A percentile compares a stretch with the other conserved stretches of the same genome.
These are phyloP conservation scores for Aspergillus nidulans DNA, from an alignment of 495 filamentous ascomycete genomes.

Conservation along the genomic window DNA sequence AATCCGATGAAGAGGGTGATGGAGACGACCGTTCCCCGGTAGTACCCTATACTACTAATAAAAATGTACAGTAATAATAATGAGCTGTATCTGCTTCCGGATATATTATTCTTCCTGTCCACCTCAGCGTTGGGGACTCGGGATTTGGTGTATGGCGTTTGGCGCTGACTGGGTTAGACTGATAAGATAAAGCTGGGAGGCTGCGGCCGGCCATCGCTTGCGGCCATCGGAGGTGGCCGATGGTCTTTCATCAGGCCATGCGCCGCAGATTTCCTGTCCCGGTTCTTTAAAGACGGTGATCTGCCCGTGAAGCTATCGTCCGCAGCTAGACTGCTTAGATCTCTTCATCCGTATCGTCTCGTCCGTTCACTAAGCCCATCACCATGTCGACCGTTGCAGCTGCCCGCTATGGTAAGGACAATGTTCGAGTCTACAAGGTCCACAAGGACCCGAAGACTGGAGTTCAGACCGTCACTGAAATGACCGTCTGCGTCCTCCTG, in stretches of 20 bases:
- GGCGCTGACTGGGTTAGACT: background rate
- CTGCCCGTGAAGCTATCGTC: background rate
- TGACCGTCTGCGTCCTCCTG: slow-evolving; percentile 86
- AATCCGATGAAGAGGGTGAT: slow-evolving; percentile 50
- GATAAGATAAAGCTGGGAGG: slow-evolving; percentile 33
- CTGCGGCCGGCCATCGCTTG: slow-evolving; percentile 27
- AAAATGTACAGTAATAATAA: background rate
- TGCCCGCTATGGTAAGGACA: slow-evolving; percentile 93
- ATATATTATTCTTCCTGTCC: background rate
- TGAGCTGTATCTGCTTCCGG: background rate
- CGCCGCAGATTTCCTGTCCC: slow-evolving; percentile 5
- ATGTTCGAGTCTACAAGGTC: slow-evolving; percentile 96
- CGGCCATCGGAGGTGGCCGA: slow-evolving; percentile 48
- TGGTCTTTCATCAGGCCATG: slow-evolving; percentile 19
- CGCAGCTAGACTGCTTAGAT: background rate
- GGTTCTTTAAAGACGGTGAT: background rate
- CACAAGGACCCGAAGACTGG: slow-evolving; percentile 69
- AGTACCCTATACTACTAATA: background rate
- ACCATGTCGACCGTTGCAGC: slow-evolving; percentile 49
- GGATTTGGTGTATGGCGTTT: background rate
- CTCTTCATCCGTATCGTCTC: background rate
- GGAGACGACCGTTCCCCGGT: slow-evolving; percentile 21
- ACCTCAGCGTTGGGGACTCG: too few relatives aligned
- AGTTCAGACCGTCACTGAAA: slow-evolving; percentile 82
- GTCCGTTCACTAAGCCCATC: background rate